Conservation (phyloP, 2,329 filamentous ascomycete genomes). For the Botrytis fabae region DNA sequence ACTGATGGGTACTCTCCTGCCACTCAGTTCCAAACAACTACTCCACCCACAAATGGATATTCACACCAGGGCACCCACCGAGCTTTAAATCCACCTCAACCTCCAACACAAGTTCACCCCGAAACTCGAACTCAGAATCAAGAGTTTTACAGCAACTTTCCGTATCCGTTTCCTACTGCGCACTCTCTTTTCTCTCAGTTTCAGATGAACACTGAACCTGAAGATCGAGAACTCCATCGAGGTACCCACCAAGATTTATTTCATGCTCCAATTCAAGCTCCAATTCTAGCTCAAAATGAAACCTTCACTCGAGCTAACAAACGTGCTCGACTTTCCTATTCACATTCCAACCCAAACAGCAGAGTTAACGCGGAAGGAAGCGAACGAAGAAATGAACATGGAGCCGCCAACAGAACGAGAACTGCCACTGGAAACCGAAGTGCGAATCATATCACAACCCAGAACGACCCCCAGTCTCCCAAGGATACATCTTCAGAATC, state of each 20-base stretch:
- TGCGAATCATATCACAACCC: not conserved
- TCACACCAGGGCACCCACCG: not conserved
- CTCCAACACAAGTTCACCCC: too few species aligned
- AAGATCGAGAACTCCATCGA: too few species aligned
- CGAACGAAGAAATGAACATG: too few species aligned
- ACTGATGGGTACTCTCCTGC: too few species aligned
- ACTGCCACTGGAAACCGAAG: too few species aligned
- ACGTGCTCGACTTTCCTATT: not conserved
- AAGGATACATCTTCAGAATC: not conserved
- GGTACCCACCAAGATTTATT: too few species aligned
- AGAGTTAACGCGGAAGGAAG: accelerated
- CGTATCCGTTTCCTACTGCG: too few species aligned
- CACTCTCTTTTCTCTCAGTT: too few species aligned
- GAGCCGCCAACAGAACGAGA: too few species aligned
- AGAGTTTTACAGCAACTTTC: too few species aligned
- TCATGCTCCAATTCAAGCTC: not conserved
- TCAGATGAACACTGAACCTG: not conserved
- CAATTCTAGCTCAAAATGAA: not conserved
- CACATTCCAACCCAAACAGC: accelerated
- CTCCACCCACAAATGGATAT: accelerated
- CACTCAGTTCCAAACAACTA: not conserved
- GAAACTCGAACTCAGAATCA: too few species aligned
- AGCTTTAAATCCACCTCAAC: too few species aligned
- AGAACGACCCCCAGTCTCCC: not conserved
- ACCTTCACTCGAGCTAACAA: not conserved